Evolutionary conservation across 495 filamentous ascomycete genomes (phyloP).

Genomic region (Cenococcum geophilum): DNA sequence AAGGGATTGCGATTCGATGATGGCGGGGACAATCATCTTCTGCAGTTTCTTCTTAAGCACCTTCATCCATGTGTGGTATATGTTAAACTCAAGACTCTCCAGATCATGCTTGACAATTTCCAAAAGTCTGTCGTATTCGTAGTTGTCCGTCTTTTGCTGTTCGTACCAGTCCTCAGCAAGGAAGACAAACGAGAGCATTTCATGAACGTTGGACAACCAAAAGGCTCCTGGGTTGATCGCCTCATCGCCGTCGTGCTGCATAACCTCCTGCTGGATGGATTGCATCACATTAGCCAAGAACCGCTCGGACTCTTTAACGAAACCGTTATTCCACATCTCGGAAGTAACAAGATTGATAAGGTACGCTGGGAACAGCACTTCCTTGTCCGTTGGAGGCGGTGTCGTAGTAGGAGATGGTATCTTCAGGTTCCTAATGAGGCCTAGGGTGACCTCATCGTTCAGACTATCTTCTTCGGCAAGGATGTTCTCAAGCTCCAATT

Average conservation of each 20-base stretch:
- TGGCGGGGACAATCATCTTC: constrained; percentile 99
- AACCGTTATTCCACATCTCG: constrained; percentile 99
- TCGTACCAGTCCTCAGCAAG: constrained; percentile 99
- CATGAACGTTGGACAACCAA: constrained; percentile 98
- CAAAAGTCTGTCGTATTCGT: constrained; percentile 93
- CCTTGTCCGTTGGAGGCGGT: constrained; percentile 91
- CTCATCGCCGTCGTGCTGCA: constrained; percentile 96
- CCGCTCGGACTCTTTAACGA: constrained; percentile 97
- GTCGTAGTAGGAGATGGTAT: constrained; percentile 79
- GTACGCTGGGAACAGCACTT: constrained; percentile 96
- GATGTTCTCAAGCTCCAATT: constrained; percentile 86
- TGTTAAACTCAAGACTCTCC: constrained; percentile 98
- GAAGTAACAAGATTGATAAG: constrained; percentile 98
- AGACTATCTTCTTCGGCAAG: constrained; percentile 91
- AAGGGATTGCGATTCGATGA: constrained; percentile 97
- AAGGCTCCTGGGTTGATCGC: constrained; percentile 96
- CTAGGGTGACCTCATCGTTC: constrained; percentile 93
- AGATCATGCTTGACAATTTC: constrained; percentile 99
- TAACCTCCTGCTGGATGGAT: constrained; percentile 97
- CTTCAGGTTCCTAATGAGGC: constrained; percentile 91
- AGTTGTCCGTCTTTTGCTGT: constrained; percentile 97
- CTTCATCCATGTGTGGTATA: constrained; percentile 99
- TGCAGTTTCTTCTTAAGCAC: constrained; percentile 96
- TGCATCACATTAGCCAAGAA: constrained; percentile 99
- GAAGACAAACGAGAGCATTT: constrained; percentile 99